Base-by-base conservation (phyloP, 2,329 filamentous ascomycete species). In the Sarocladiaceae sp. region DNA sequence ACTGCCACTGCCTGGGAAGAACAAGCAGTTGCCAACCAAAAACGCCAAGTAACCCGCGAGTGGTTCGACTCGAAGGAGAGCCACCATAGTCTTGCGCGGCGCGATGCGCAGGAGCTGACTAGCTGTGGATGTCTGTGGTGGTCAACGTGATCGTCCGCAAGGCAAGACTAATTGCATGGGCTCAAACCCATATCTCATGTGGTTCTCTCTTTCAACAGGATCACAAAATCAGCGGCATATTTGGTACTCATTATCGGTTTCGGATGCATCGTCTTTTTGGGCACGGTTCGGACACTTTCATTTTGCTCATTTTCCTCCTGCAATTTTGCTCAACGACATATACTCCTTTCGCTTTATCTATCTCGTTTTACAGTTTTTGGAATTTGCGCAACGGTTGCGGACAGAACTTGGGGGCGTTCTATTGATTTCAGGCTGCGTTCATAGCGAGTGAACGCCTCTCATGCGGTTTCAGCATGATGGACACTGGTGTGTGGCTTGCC, bases 51-150 rank as follows among this genome's bases (percentile, higher is more conserved):
- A 8, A 35, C 54, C 23, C 56, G 56, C 12, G 51, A 57, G 33
- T 31, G 22, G 26, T 48, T 17, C n/a, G 44, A 17, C 26, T 18
- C 37, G 7, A 13, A n/a, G 15, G 37, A 33, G 4, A 18, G 52
- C 59, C 20, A 44, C 22, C 26, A 26, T 13, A 15, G 22, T 7
- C 22, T 46, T 4, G 5, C 25, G 7, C 44, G 44, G 13, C 44
- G 44, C 10, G 44, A 48, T 20, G 26, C 25, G 22, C 44, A 48
- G 23, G 70, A 77, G 47, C 64, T 79, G 52, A 79, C 74, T 52
- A 67, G 74, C 31, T 82, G 78, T 52, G 77, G 75, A 8, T 82
- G 78, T 56, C 68, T 78, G 57, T 81, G 78, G 78, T 78, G 71
- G 66, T 65, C 73, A 46, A 72, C 68, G 51, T 80, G 52, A 59